A percentile compares a stretch with the other conserved stretches of the same genome.
These are phyloP conservation scores for Haematococcus sp. DNA, from an alignment of 139 green algal species.

Conservation along the genomic window DNA sequence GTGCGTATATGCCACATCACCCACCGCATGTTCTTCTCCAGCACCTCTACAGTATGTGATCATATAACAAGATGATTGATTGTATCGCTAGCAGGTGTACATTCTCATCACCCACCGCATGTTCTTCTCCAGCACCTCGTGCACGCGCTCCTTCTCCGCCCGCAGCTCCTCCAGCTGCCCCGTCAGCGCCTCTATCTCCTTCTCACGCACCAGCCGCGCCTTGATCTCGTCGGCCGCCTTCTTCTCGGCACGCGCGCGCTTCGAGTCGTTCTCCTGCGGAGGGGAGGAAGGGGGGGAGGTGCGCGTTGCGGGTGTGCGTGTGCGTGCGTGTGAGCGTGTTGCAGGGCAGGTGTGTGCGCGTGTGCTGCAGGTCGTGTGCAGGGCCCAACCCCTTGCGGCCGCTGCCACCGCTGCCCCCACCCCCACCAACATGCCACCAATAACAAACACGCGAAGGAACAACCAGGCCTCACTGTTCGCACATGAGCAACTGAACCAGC, in stretches of 20 bases:
- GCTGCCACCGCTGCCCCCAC: too few species aligned
- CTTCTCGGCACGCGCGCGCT: conserved; percentile 78
- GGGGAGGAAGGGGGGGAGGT: background rate
- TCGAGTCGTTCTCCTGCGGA: conserved; percentile 84
- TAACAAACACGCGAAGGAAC: background rate
- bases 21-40: too few species aligned
- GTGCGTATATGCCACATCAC: too few species aligned
- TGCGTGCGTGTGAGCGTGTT: background rate
- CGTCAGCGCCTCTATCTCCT: conserved; percentile 76
- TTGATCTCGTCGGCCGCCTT: conserved; percentile 83
- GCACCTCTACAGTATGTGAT: too few species aligned
- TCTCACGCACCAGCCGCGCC: conserved; percentile 66
- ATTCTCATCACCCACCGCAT: conserved; percentile 58
- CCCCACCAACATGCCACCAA: too few species aligned
- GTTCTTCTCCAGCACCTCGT: conserved; percentile 68
- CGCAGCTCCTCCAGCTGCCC: conserved; percentile 67
- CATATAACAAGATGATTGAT: too few species aligned
- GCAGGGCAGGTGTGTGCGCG: background rate
- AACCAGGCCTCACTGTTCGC: too few species aligned
- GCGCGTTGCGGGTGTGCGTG: background rate
- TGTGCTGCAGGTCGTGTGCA: too few species aligned
- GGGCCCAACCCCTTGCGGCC: too few species aligned
- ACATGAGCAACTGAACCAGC: too few species aligned
- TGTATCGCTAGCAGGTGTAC: too few species aligned
- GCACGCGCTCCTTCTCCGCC: conserved; percentile 62